Conservation (phyloP, 2,329 filamentous ascomycete genomes). For the Boeremia lycopersici region DNA sequence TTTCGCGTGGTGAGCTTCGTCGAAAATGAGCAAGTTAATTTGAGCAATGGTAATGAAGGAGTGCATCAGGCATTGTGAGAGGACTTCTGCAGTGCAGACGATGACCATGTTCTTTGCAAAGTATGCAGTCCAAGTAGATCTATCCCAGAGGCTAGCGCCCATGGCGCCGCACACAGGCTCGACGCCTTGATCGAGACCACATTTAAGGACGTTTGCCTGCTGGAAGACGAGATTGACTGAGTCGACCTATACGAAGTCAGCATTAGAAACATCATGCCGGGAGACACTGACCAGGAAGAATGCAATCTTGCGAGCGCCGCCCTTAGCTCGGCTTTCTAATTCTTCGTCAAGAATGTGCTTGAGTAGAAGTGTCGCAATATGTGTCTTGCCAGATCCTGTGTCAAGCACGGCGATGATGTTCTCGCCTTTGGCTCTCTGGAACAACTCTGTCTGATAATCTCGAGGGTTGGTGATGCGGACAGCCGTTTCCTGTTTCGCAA, state of each 20-base stretch:
- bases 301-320: slow-evolving; percentile 67
- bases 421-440: slow-evolving; percentile 79
- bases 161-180: slow-evolving; percentile 76
- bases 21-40: slow-evolving; percentile 91
- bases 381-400: slow-evolving; percentile 93
- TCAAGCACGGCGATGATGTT: slow-evolving; percentile 94
- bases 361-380: slow-evolving; percentile 89
- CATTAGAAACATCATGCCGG: background rate
- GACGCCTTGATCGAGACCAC: slow-evolving; percentile 79
- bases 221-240: slow-evolving; percentile 91
- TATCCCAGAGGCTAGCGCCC: slow-evolving; percentile 65
- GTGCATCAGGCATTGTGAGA: slow-evolving; percentile 77
- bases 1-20: slow-evolving; percentile 96
- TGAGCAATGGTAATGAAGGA: slow-evolving; percentile 79
- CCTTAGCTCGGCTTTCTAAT: slow-evolving; percentile 68
- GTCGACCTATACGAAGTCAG: slow-evolving; percentile 64
- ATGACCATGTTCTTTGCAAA: slow-evolving; percentile 76
- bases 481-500: slow-evolving; percentile 58
- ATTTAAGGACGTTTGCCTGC: slow-evolving; percentile 79
- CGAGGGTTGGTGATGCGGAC: slow-evolving; percentile 76
- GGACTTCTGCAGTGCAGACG: slow-evolving; percentile 89
- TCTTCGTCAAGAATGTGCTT: slow-evolving; percentile 78
- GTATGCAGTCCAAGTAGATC: slow-evolving; percentile 64
- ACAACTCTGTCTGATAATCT: slow-evolving; percentile 91
- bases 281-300: slow-evolving; percentile 75